phyloP scores from a whole-genome alignment of 2,329 filamentous ascomycete species.

The Penicillium sp. region DNA sequence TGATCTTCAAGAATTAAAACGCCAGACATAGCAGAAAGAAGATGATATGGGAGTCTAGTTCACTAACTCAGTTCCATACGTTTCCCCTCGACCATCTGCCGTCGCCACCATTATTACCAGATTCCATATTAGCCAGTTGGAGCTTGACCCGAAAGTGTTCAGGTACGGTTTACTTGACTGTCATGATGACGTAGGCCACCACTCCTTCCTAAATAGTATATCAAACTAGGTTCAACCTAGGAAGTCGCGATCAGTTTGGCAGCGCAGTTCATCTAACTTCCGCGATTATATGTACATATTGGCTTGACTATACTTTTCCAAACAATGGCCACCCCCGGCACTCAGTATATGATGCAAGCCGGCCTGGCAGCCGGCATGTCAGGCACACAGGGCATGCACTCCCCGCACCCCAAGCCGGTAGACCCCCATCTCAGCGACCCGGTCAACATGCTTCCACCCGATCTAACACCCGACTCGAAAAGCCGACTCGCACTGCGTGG shows the following conservation, averaged over 20 bases:
- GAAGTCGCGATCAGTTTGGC: neutral
- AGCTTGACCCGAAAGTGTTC: neutral
- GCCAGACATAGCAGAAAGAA: neutral
- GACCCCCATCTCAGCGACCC: conserved; percentile 24
- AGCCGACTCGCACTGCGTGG: conserved; percentile 25
- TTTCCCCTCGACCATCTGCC: neutral
- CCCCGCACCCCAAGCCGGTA: conserved; percentile 20
- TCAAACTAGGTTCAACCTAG: neutral
- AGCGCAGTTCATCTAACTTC: neutral
- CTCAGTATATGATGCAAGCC: conserved; percentile 26
- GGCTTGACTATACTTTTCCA: neutral
- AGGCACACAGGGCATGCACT: conserved; percentile 23
- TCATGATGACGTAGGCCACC: conserved; percentile 11
- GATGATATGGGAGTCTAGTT: no score
- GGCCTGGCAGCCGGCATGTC: conserved; percentile 27
- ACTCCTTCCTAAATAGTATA: neutral
- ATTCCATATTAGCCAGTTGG: neutral
- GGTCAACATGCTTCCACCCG: conserved; percentile 22
- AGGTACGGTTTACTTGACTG: neutral
- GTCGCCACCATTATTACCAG: neutral
- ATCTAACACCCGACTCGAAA: conserved; percentile 19
- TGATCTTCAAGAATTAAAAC: neutral
- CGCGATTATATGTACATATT: neutral
- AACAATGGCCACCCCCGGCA: conserved; percentile 19
- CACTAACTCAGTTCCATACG: neutral